phyloP scores from a whole-genome alignment of 495 filamentous ascomycete genomes.

The Chaetomidium leptoderma region DNA sequence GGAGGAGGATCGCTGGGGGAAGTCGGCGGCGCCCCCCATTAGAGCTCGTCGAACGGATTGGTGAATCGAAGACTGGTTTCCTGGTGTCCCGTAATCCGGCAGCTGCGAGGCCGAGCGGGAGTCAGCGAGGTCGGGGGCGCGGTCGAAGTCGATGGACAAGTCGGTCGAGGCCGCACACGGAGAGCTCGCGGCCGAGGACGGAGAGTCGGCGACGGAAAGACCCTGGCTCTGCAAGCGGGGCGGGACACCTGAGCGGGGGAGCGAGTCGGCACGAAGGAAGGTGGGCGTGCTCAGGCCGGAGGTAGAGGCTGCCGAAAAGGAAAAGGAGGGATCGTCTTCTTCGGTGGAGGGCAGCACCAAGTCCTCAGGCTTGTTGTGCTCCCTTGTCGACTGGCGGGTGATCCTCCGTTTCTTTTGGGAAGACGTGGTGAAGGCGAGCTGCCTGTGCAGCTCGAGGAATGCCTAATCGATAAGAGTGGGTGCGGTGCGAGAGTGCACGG shows the following conservation, averaged over 20 bases:
- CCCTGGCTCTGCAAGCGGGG: slow-evolving; percentile 47
- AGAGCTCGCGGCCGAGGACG: slow-evolving; percentile 57
- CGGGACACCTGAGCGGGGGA: slow-evolving; percentile 45
- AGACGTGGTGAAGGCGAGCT: slow-evolving; percentile 83
- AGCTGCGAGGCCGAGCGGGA: slow-evolving; percentile 22
- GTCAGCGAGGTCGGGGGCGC: slow-evolving; percentile 46
- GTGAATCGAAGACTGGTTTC: slow-evolving; percentile 42
- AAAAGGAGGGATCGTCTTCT: slow-evolving; percentile 42
- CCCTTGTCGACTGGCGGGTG: slow-evolving; percentile 50
- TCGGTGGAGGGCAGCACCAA: slow-evolving; percentile 48
- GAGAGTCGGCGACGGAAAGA: slow-evolving; percentile 49
- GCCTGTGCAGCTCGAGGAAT: slow-evolving; percentile 50
- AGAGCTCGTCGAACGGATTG: slow-evolving; percentile 43
- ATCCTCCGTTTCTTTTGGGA: slow-evolving; percentile 88
- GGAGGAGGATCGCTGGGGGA: slow-evolving; percentile 50
- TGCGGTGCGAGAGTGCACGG: neutral
- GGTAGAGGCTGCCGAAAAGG: slow-evolving; percentile 36
- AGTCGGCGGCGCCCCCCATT: slow-evolving; percentile 51
- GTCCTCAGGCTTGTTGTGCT: slow-evolving; percentile 35
- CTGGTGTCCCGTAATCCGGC: slow-evolving; percentile 13
- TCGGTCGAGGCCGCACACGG: slow-evolving; percentile 70
- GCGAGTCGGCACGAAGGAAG: slow-evolving; percentile 58
- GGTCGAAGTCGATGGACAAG: slow-evolving; percentile 62
- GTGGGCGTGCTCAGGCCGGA: slow-evolving; percentile 46
- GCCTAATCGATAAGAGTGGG: slow-evolving; percentile 14